Evolutionary conservation across 2,329 filamentous ascomycete genomes (phyloP), one percentile per base, ranked within the genome.

Genomic region (Aspergillus melleus): DNA sequence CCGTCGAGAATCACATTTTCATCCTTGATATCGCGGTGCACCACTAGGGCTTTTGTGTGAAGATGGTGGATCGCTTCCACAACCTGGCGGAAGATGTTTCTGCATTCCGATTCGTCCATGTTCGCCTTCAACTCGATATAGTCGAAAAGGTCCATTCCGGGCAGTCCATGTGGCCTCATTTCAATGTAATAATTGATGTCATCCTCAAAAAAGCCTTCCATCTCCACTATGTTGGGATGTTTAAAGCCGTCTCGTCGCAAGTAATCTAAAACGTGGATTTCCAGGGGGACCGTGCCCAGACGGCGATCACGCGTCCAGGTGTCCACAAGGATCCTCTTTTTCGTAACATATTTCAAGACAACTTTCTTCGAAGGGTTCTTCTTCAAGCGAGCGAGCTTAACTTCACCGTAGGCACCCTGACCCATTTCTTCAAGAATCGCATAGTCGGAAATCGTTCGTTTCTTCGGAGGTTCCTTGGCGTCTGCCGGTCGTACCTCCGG

Each of bases 1-100:
- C 95, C 94, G 71, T 99, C 95, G 16, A 99, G 82, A 57, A 99
- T 90, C 30, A 99, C 91, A 68, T 99, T 99, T 78, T 99, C 95
- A 70, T 99, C 95, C 76, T 99, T 99, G 83, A 99, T 98, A 72
- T 99, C 95, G 39, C 95, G 89, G 76, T 99, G 95, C 11, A 99
- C 95, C 9, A 99, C 94, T 54, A 90, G 83, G 1, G 94, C 94
- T 74, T 90, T 94, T 56, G 87, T 92, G 72, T 99, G 95, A 47
- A 99, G 80, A 78, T 98, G 95, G 66, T 96, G 89, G 51, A 99
- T 84, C 6, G 95, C 95, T 70, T 88, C 86, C 10, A 91, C 92
- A 11, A 98, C 94, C 76, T 99, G 95, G 26, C 90, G 86, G 75
- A 99, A 99, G 62, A 99, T 99, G 77, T 91, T 96, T 55, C 92